These are phyloP conservation scores for Didymellaceae sp. DNA, from an alignment of 2,329 filamentous ascomycete genomes.

Conservation along the genomic window DNA sequence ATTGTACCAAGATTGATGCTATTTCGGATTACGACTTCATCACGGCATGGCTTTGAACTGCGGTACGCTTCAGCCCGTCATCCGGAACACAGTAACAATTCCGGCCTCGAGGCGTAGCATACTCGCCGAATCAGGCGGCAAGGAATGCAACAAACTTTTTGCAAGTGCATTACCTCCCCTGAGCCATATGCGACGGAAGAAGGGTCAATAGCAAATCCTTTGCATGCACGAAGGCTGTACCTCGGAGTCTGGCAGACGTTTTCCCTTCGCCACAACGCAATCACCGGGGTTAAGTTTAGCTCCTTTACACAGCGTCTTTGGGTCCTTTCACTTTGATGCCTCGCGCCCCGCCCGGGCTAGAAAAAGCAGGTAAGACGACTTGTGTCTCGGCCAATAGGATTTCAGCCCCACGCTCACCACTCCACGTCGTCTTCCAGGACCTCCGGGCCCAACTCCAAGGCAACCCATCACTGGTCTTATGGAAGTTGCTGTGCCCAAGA, in stretches of 20 bases:
- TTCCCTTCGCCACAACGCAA: slow-evolving; percentile 20
- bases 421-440: slow-evolving; percentile 13
- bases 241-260: slow-evolving; percentile 8
- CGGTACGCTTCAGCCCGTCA: slow-evolving; percentile 14
- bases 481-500: slow-evolving; percentile 32
- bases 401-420: slow-evolving; percentile 13
- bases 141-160: background rate
- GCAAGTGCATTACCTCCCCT: slow-evolving; percentile 1
- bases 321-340: slow-evolving; percentile 16
- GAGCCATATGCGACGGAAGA: slow-evolving; percentile 3
- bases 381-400: slow-evolving; percentile 4
- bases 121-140: slow-evolving; percentile 2
- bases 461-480: slow-evolving; percentile 34
- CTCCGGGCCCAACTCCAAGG: slow-evolving; percentile 32
- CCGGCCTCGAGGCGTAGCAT: background rate
- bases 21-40: slow-evolving; percentile 13
- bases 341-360: slow-evolving; percentile 18
- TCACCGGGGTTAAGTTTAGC: slow-evolving; percentile 34
- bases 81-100: slow-evolving; percentile 7
- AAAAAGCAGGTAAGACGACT: slow-evolving; percentile 38
- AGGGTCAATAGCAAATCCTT: slow-evolving; percentile 14
- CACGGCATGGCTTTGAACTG: slow-evolving; percentile 5
- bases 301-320: slow-evolving; percentile 26
- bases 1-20: slow-evolving; percentile 4
- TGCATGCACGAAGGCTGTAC: slow-evolving; percentile 13